Percentiles rank a stretch among this genome's conserved stretches.
Evolutionary conservation across 768 basidiomycete species (phyloP).

Genomic region (Chalciporus sphaerocephalus): DNA sequence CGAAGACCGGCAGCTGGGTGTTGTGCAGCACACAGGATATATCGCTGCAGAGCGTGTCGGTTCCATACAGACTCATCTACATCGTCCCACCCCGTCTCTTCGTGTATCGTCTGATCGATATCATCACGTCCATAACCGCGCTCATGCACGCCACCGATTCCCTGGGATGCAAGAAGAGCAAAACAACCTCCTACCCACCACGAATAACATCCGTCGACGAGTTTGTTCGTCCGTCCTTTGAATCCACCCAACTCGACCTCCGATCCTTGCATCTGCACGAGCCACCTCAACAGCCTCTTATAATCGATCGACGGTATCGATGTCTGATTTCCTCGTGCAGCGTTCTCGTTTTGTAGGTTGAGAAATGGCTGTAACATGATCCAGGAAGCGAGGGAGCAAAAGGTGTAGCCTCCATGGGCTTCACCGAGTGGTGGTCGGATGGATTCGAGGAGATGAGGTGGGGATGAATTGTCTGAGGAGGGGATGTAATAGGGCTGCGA

Average conservation of each 20-base stretch:
- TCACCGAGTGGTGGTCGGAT: constrained; percentile 83
- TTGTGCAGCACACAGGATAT: constrained; percentile 82
- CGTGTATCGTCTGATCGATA: constrained; percentile 6
- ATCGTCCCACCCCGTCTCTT: constrained; percentile 62
- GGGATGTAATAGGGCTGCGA: constrained; percentile 62
- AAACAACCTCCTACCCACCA: constrained; percentile 98
- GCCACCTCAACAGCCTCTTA: constrained; percentile 68
- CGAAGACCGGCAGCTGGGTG: constrained; percentile 80
- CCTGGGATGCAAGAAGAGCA: constrained; percentile 62
- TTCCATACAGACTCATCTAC: constrained; percentile 58
- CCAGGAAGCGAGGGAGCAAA: constrained; percentile 86
- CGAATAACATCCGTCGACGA: constrained; percentile 99
- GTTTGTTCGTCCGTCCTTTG: constrained; percentile 89
- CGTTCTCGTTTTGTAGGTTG: constrained; percentile 10
- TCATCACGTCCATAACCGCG: not conserved
- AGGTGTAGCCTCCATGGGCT: constrained; percentile 97
- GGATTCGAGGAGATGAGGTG: constrained; percentile 31
- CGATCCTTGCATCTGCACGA: constrained; percentile 78
- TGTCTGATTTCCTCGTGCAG: not conserved
- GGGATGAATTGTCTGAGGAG: constrained; percentile 5
- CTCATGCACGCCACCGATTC: constrained; percentile 37
- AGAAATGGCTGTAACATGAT: constrained; percentile 65
- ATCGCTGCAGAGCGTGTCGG: constrained; percentile 76
- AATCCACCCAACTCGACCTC: constrained; percentile 89
- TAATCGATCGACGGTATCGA: constrained; percentile 48